phyloP scores from a whole-genome alignment of 805 yeast genomes.

The Wickerhamomyces silvicola region DNA sequence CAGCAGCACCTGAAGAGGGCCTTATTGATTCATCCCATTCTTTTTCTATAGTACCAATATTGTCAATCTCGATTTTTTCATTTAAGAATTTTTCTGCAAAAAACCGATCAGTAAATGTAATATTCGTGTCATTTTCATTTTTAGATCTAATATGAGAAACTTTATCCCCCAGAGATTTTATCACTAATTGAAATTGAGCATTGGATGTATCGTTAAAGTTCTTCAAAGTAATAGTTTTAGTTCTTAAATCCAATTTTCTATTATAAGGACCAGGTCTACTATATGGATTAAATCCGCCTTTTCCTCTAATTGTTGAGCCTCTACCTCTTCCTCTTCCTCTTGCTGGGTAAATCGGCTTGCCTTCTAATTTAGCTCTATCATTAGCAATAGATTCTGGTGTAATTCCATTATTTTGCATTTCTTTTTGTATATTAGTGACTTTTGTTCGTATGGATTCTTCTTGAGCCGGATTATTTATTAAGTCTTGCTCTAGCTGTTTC shows the following conservation, averaged over 20 bases:
- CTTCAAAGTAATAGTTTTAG: conserved; percentile 16
- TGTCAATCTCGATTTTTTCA: conserved; percentile 5
- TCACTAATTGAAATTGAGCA: conserved; percentile 9
- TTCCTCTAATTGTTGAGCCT: conserved; percentile 6
- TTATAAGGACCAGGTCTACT: conserved; percentile 7
- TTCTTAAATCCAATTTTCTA: conserved; percentile 18
- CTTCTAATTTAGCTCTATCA: conserved; percentile 16
- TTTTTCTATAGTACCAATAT: conserved; percentile 7
- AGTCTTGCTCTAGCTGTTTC: conserved; percentile 11
- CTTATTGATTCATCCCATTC: conserved; percentile 19
- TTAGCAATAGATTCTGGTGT: conserved; percentile 16
- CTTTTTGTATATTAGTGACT: conserved; percentile 11
- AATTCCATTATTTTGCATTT: conserved; percentile 15
- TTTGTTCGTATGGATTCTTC: conserved; percentile 9
- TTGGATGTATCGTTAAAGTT: conserved; percentile 11
- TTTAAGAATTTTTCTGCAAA: conserved; percentile 18
- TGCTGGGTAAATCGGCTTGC: conserved; percentile 1
- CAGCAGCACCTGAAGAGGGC: conserved; percentile 1
- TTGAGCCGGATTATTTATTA: conserved; percentile 12
- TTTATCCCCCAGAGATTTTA: conserved; percentile 13
- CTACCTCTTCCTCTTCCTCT: conserved; percentile 12
- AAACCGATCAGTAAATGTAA: conserved; percentile 19
- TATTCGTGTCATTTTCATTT: conserved; percentile 6
- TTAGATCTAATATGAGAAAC: conserved; percentile 4
- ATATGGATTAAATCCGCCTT: conserved; percentile 13